Percentiles rank a stretch among this genome's conserved stretches.
These are phyloP conservation scores for Sporothrix curviconia DNA, from an alignment of 2,329 filamentous ascomycete genomes.

Conservation along the genomic window DNA sequence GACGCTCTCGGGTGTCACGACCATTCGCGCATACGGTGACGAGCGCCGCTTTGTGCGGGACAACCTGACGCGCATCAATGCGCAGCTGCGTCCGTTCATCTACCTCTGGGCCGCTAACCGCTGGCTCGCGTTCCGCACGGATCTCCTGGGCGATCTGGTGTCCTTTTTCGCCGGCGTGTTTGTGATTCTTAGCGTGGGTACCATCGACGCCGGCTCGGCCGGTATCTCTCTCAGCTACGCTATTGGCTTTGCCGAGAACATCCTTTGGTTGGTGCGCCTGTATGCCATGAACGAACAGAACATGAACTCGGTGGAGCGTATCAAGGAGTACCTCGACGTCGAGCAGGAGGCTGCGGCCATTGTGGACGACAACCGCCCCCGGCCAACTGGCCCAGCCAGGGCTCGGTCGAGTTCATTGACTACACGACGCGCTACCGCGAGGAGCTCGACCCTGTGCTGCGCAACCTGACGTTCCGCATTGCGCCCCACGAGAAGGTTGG, in stretches of 20 bases:
- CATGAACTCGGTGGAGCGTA: slow-evolving; percentile 97
- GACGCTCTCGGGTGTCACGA: slow-evolving; percentile 88
- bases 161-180: slow-evolving; percentile 92
- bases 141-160: slow-evolving; percentile 83
- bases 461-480: slow-evolving; percentile 79
- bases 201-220: slow-evolving; percentile 81
- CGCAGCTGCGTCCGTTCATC: slow-evolving; percentile 86
- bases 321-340: slow-evolving; percentile 94
- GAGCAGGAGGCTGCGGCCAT: slow-evolving; percentile 83
- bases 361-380: slow-evolving; percentile 73
- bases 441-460: slow-evolving; percentile 82
- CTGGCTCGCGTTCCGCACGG: slow-evolving; percentile 91
- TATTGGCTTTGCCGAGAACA: slow-evolving; percentile 93
- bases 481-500: slow-evolving; percentile 84
- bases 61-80: slow-evolving; percentile 82
- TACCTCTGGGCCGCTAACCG: slow-evolving; percentile 95
- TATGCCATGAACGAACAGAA: slow-evolving; percentile 97
- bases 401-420: slow-evolving; percentile 77
- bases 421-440: slow-evolving; percentile 86
- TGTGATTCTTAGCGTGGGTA: slow-evolving; percentile 74
- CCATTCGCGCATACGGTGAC: slow-evolving; percentile 92
- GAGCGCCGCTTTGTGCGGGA: slow-evolving; percentile 89
- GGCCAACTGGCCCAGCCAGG: slow-evolving; percentile 75
- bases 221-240: slow-evolving; percentile 94
- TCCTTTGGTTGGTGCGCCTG: slow-evolving; percentile 89